Evolutionary conservation across 495 filamentous ascomycete genomes (phyloP).

Genomic region (Stereocaulon alpinum): DNA sequence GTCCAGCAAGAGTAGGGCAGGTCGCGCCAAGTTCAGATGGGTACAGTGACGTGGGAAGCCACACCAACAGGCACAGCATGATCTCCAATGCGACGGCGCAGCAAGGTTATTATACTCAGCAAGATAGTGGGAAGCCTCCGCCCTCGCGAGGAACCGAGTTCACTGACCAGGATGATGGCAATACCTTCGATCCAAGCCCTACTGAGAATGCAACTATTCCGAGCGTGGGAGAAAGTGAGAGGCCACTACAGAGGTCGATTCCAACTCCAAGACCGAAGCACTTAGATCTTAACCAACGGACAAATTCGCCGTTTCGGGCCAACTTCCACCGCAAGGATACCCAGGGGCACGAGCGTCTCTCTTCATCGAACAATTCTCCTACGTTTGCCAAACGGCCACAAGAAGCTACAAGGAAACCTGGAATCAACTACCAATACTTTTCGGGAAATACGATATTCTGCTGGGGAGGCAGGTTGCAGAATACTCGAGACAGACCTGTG

Average conservation of each 20-base stretch:
- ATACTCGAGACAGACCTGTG: constrained; percentile 79
- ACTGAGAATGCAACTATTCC: constrained; percentile 52
- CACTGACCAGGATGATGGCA: constrained; percentile 55
- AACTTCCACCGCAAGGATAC: constrained; percentile 49
- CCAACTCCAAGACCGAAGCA: constrained; percentile 42
- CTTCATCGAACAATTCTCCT: constrained; percentile 67
- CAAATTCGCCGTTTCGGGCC: constrained; percentile 54
- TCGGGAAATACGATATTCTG: constrained; percentile 85
- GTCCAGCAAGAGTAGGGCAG: constrained; percentile 37
- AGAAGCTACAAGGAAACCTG: constrained; percentile 32
- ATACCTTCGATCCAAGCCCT: constrained; percentile 65
- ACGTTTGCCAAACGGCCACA: constrained; percentile 28
- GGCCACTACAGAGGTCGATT: constrained; percentile 52
- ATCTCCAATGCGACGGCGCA: constrained; percentile 36
- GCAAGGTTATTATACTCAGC: constrained; percentile 31
- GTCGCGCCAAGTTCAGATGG: constrained; percentile 35
- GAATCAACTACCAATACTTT: constrained; percentile 83
- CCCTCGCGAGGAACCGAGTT: constrained; percentile 71
- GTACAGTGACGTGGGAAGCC: constrained; percentile 33
- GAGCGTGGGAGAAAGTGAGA: constrained; percentile 64
- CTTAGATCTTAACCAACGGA: constrained; percentile 45
- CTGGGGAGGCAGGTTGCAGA: constrained; percentile 74
- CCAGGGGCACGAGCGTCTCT: constrained; percentile 62
- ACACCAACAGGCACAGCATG: constrained; percentile 40
- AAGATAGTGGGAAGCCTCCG: constrained; percentile 49